Base-by-base conservation (phyloP, 306 rosid species). In the Sechiopsis laciniata region DNA sequence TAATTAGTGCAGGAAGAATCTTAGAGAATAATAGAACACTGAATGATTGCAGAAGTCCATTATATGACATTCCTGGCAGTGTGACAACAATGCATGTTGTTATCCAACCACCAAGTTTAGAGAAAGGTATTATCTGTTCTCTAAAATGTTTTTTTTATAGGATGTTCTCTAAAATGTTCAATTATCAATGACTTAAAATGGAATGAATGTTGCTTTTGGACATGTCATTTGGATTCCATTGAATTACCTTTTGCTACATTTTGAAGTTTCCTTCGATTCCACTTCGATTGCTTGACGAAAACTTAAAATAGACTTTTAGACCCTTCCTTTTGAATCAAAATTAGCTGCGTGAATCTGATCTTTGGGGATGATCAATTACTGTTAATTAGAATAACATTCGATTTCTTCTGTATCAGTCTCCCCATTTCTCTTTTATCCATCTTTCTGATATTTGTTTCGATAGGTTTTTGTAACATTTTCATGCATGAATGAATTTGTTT, bases 61-160 rank as follows among this genome's bases (percentile, higher is more conserved):
- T 90, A 74, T 81, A 78, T 15, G 91, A 93, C 63, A 80, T 87
- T 57, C 96, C 93, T 22, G 97, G 90, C 15, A 90, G 88, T 72
- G 90, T 91, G 35, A 93, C 96, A 50, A 93, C 97, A 24, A 93
- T 93, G 97, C 98, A 84, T 70, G 97, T 90, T 32, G 82, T 93
- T 72, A 87, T 93, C 78, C 97, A 88, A 76, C 91, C 85, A 61
- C 88, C 93, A 14, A 61, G 83, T 20, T 53, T 57, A 73, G 96
- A 88, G 54, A 93, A 90, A 90, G 98, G 98, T 93, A 63, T 37
- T 0, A 29, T 57, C 48, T 50, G 40, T 74, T 58, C 65, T 46
- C 13, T 45, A 20, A 11, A 77, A 14, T 63, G 46, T 53, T 17
- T n/a, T n/a, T n/a, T n/a, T n/a, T n/a, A n/a, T n/a, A n/a, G n/a